phyloP scores from a whole-genome alignment of 495 filamentous ascomycete species.

The Bacidia rubella region DNA sequence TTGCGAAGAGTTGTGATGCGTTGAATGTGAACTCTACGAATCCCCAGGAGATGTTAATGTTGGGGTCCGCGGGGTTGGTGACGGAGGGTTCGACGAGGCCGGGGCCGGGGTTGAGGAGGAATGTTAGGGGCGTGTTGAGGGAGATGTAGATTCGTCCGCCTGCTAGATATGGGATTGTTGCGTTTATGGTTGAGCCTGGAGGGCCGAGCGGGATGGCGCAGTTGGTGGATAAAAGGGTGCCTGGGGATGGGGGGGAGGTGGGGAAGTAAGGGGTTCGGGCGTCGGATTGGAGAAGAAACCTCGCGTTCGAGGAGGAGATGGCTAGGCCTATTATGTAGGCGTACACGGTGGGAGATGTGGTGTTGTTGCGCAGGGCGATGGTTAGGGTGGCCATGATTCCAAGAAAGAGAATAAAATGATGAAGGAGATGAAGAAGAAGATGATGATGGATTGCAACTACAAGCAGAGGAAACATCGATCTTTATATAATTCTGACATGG shows the following conservation, averaged over 20 bases:
- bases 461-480: not conserved
- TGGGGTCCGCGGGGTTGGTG: conserved; percentile 50
- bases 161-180: conserved; percentile 53
- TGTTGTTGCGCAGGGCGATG: conserved; percentile 50
- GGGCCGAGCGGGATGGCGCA: conserved; percentile 50
- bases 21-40: conserved; percentile 71
- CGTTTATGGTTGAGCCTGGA: conserved; percentile 41
- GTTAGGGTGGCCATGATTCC: conserved; percentile 33
- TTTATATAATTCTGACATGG: not conserved
- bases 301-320: conserved; percentile 43
- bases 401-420: not conserved
- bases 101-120: conserved; percentile 55
- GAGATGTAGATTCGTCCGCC: conserved; percentile 63
- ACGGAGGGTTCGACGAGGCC: conserved; percentile 59
- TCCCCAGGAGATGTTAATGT: conserved; percentile 49
- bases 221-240: conserved; percentile 34
- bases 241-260: conserved; percentile 31
- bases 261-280: conserved; percentile 43
- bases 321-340: conserved; percentile 60
- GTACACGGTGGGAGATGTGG: conserved; percentile 44
- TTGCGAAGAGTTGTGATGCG: conserved; percentile 51
- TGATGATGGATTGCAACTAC: no score
- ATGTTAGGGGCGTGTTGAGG: conserved; percentile 44
- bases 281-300: conserved; percentile 50
- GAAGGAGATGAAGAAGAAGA: not conserved